These are phyloP conservation scores for Lepidopterella palustris DNA, from an alignment of 495 filamentous ascomycete genomes.

Conservation along the genomic window DNA sequence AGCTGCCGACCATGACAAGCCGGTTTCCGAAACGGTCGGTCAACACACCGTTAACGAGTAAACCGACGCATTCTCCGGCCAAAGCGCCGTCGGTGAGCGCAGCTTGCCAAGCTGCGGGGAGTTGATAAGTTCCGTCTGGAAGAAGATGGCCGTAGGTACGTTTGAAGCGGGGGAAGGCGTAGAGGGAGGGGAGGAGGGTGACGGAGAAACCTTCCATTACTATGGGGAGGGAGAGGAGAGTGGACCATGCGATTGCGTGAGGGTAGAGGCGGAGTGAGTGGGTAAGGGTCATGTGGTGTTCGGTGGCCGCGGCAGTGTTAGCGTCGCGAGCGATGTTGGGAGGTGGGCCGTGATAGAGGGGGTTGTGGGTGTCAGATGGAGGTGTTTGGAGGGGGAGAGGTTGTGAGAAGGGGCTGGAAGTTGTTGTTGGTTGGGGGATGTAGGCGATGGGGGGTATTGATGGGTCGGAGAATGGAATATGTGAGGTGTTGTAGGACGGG, in stretches of 20 bases:
- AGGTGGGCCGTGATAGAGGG: too few relatives aligned
- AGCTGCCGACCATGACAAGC: slow-evolving; percentile 63
- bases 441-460: too few relatives aligned
- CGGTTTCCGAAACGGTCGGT: slow-evolving; percentile 70
- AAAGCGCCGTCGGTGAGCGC: slow-evolving; percentile 64
- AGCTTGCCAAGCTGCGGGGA: slow-evolving; percentile 69
- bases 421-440: too few relatives aligned
- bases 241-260: slow-evolving; percentile 53
- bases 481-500: too few relatives aligned
- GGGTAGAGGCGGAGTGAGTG: slow-evolving; percentile 45
- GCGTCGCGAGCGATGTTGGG: slow-evolving; percentile 14
- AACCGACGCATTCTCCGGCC: slow-evolving; percentile 67
- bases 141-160: slow-evolving; percentile 58
- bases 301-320: slow-evolving; percentile 12
- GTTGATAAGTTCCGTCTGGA: slow-evolving; percentile 54
- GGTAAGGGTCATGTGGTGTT: slow-evolving; percentile 19
- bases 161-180: slow-evolving; percentile 49
- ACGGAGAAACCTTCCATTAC: slow-evolving; percentile 62
- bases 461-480: too few relatives aligned
- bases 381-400: too few relatives aligned
- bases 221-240: slow-evolving; percentile 56
- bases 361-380: too few relatives aligned
- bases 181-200: slow-evolving; percentile 48
- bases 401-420: too few relatives aligned
- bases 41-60: slow-evolving; percentile 68